phyloP scores from a whole-genome alignment of 1,139 yeast species.

The Kluyveromyces marxianus region DNA sequence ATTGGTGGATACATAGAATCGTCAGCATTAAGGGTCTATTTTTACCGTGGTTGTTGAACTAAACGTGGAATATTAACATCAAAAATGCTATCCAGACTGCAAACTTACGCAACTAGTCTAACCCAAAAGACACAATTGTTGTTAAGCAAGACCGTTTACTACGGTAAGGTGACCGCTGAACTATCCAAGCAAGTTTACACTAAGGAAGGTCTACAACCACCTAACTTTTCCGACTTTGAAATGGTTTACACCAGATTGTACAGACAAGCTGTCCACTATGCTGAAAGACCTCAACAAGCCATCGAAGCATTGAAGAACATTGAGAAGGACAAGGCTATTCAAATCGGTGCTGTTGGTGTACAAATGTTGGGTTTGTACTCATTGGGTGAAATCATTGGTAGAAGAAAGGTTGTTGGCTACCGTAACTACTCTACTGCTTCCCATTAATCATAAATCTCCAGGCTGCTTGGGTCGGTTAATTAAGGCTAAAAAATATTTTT shows the following conservation, averaged over 20 bases:
- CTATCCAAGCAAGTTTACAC: conserved; percentile 83
- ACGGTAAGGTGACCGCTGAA: conserved; percentile 86
- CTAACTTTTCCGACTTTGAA: conserved; percentile 71
- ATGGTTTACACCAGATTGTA: conserved; percentile 56
- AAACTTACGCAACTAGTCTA: conserved; percentile 19
- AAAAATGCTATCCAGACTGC: conserved; percentile 24
- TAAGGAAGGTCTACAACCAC: conserved; percentile 92
- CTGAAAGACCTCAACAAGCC: conserved; percentile 40
- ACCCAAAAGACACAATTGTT: conserved; percentile 20
- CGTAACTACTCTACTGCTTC: conserved; percentile 14
- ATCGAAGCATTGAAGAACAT: conserved; percentile 39
- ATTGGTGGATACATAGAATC: too few species aligned
- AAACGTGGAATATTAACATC: not conserved
- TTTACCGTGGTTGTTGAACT: not conserved
- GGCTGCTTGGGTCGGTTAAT: too few species aligned
- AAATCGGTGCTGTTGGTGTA: conserved; percentile 68
- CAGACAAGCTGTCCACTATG: conserved; percentile 34
- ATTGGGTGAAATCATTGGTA: conserved; percentile 93
- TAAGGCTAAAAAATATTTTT: too few species aligned
- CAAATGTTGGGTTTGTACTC: conserved; percentile 90
- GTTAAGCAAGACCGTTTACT: conserved; percentile 57
- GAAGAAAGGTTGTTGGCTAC: conserved; percentile 88
- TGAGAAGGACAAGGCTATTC: conserved; percentile 49
- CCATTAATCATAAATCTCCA: conserved; percentile 7
- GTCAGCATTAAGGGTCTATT: too few species aligned